phyloP scores from a whole-genome alignment of 305 asterid species.

The Caryopteris hybrid region DNA sequence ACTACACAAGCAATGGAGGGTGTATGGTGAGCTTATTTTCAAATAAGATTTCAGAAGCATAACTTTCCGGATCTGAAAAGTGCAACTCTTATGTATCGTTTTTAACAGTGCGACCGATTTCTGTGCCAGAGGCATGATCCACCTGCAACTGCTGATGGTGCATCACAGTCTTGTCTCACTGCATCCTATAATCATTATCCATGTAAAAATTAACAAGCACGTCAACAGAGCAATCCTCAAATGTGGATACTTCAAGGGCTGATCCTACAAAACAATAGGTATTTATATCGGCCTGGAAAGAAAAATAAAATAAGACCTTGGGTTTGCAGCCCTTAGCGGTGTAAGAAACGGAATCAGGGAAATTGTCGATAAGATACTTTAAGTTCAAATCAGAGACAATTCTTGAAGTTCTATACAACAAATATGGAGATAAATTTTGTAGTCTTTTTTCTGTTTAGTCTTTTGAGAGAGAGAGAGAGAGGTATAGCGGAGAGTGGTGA shows the following conservation, averaged over 20 bases:
- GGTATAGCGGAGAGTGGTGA: too few species aligned
- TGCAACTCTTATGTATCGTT: constrained; percentile 68
- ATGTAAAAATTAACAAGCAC: constrained; percentile 67
- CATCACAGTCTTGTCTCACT: constrained; percentile 80
- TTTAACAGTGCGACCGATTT: constrained; percentile 68
- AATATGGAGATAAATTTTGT: too few species aligned
- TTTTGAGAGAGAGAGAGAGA: too few species aligned
- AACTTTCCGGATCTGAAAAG: constrained; percentile 82
- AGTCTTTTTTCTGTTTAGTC: too few species aligned
- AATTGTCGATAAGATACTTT: too few species aligned
- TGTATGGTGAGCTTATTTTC: neutral
- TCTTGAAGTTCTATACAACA: too few species aligned
- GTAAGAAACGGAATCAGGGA: constrained; percentile 50
- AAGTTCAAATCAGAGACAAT: too few species aligned
- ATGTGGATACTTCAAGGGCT: constrained; percentile 75
- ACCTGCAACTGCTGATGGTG: constrained; percentile 67
- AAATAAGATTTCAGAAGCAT: neutral
- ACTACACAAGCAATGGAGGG: neutral
- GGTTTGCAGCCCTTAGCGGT: constrained; percentile 74
- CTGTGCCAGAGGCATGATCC: constrained; percentile 57
- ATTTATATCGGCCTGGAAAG: too few species aligned
- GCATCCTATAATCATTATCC: constrained; percentile 67
- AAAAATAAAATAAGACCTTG: constrained; percentile 40
- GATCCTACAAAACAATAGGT: constrained; percentile 59
- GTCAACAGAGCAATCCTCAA: constrained; percentile 77